These are phyloP conservation scores for Citrullus amarus DNA, from an alignment of 306 rosid species.

Conservation along the genomic window DNA sequence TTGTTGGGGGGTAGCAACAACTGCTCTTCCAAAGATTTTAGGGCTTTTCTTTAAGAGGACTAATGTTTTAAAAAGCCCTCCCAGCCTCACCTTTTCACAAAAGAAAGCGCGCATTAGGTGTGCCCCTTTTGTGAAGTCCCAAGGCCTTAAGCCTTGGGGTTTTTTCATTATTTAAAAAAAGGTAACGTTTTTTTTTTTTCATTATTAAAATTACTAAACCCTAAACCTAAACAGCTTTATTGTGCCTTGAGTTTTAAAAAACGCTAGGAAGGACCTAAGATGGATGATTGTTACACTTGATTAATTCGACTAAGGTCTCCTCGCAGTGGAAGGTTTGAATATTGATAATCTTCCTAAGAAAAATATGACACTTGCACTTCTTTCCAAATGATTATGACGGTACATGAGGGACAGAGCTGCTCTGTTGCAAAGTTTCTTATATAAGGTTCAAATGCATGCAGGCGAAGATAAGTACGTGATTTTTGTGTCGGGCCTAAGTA, in stretches of 20 bases:
- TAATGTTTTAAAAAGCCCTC: no score
- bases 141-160: no score
- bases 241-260: no score
- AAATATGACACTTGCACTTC: neutral
- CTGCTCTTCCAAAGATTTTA: neutral
- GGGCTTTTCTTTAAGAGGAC: neutral
- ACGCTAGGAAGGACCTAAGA: neutral
- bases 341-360: neutral
- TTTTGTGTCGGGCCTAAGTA: slow-evolving; percentile 65
- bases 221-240: no score
- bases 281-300: neutral
- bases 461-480: slow-evolving; percentile 82
- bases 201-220: no score
- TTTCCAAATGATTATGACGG: neutral
- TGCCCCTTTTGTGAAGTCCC: no score
- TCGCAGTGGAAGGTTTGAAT: neutral
- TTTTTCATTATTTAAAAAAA: no score
- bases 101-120: no score
- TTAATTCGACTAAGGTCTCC: neutral
- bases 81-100: no score
- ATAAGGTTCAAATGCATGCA: slow-evolving; percentile 20
- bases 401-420: neutral
- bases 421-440: neutral
- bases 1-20: neutral
- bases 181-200: no score